Base-by-base conservation (phyloP, 2,329 filamentous ascomycete species). In the Grosmannia penicillata region DNA sequence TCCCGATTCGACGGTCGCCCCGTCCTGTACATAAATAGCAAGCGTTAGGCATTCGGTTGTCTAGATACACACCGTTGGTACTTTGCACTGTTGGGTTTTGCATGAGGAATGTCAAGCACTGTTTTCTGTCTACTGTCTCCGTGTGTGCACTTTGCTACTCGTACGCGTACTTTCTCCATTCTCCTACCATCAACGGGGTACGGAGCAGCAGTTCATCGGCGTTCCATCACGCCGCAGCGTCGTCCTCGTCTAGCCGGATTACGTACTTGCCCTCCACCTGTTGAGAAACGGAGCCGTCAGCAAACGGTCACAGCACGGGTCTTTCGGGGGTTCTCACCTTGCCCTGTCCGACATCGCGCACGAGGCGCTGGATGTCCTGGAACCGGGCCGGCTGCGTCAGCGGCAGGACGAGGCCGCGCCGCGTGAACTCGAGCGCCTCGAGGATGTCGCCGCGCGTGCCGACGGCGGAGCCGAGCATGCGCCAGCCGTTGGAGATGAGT, bases 391-490 rank as follows among this genome's bases (percentile, higher is more conserved):
- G 37, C 14, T 49, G 44, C 2, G 54, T 48, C n/a, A 46, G 48
- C 6, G 56, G 55, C 34, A 43, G 47, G 2, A 63, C 59, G 10
- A 50, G 29, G 0, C 54, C 49, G 18, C 53, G 48, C 40, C 48
- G 43, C 6, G 56, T 51, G 44, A 63, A 63, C 8, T 59, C 57
- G 1, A 63, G 47, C 1, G 61, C 61, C 40, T 63, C 60, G 0
- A 57, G 38, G 0, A 59, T 59, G 36, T 64, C 60, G 3, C 45
- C 45, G 11, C 56, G 44, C 5, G 56, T 60, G 0, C 60, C 60
- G 1, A 61, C 57, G 8, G 52, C 33, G 0, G 56, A 56, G 0
- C 58, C 59, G 10, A 56, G 40, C 0, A 63, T 39, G n/a, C 41
- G 49, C 38, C 53, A 55, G 0, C 59, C 59, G 4, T 46, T 48